Percentiles rank a stretch among this genome's conserved stretches.
These are phyloP conservation scores for Pseudocercospora crystallina DNA, from an alignment of 2,329 filamentous ascomycete species.

Conservation along the genomic window DNA sequence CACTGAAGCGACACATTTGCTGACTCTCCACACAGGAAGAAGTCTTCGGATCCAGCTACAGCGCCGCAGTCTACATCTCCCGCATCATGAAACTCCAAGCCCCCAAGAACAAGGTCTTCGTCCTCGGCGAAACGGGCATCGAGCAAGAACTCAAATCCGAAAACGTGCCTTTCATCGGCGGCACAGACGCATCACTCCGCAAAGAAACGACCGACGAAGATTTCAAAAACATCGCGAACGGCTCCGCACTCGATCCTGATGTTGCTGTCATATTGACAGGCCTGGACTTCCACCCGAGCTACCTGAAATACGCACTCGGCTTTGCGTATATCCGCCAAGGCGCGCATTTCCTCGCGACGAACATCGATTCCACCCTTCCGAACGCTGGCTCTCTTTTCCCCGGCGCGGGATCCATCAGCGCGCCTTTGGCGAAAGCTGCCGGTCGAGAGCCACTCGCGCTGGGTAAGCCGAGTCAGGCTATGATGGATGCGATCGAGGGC, in stretches of 20 bases:
- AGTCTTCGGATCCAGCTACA: conserved; percentile 95
- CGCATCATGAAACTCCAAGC: conserved; percentile 79
- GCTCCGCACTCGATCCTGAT: conserved; percentile 77
- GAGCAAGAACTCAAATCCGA: conserved; percentile 84
- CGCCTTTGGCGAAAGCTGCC: conserved; percentile 67
- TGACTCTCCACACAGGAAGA: conserved; percentile 62
- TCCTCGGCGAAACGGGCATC: conserved; percentile 86
- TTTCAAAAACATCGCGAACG: conserved; percentile 70
- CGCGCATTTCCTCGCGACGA: conserved; percentile 87
- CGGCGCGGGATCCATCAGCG: conserved; percentile 79
- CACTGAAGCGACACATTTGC: too few relatives aligned
- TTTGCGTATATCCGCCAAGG: conserved; percentile 82
- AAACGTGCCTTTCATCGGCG: conserved; percentile 76
- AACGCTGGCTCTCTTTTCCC: conserved; percentile 81
- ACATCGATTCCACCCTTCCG: conserved; percentile 86
- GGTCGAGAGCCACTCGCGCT: conserved; percentile 71
- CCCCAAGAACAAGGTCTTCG: conserved; percentile 88
- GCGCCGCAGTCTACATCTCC: conserved; percentile 90
- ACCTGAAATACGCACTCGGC: conserved; percentile 82
- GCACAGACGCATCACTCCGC: conserved; percentile 75
- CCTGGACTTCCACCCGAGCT: conserved; percentile 92
- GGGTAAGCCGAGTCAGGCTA: conserved; percentile 94
- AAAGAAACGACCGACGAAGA: conserved; percentile 79
- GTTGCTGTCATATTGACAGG: conserved; percentile 88
- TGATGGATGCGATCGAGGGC: conserved; percentile 98